phyloP scores from a whole-genome alignment of 768 basidiomycete genomes.

The Symmetrospora coprosmae region DNA sequence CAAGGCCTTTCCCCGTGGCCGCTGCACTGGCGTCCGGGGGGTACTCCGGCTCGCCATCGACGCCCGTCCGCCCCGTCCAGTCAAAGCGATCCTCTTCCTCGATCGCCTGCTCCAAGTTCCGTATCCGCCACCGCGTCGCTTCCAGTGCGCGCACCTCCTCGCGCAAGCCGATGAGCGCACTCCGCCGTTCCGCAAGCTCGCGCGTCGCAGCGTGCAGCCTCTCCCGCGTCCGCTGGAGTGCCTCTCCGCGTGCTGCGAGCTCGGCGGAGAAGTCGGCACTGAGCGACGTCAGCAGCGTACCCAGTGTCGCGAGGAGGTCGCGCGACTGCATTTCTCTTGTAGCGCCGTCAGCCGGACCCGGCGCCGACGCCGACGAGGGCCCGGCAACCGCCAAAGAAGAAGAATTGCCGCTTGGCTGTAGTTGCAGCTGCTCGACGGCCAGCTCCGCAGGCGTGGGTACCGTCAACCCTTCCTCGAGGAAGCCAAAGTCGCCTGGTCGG shows the following conservation, averaged over 20 bases:
- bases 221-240: constrained; percentile 70
- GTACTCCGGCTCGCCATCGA: constrained; percentile 38
- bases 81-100: constrained; percentile 67
- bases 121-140: constrained; percentile 60
- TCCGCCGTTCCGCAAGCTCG: constrained; percentile 76
- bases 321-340: constrained; percentile 45
- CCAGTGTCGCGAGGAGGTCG: constrained; percentile 76
- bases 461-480: constrained; percentile 62
- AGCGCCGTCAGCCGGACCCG: neutral
- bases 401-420: constrained; percentile 33
- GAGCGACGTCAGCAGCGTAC: constrained; percentile 63
- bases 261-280: constrained; percentile 66
- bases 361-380: constrained; percentile 42
- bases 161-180: constrained; percentile 66
- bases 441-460: neutral
- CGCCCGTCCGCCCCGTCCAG: constrained; percentile 63
- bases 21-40: neutral
- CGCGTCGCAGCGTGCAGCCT: constrained; percentile 79
- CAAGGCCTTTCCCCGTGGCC: no score
- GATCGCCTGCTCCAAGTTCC: constrained; percentile 69
- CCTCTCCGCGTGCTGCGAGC: constrained; percentile 70
- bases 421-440: neutral
- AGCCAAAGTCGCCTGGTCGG: constrained; percentile 83
- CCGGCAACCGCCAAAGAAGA: no score
- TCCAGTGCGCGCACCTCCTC: constrained; percentile 61